Percentiles rank a stretch among this genome's conserved stretches.
These are phyloP conservation scores for Striga asiatica DNA, from an alignment of 257 asterid species.

Conservation along the genomic window DNA sequence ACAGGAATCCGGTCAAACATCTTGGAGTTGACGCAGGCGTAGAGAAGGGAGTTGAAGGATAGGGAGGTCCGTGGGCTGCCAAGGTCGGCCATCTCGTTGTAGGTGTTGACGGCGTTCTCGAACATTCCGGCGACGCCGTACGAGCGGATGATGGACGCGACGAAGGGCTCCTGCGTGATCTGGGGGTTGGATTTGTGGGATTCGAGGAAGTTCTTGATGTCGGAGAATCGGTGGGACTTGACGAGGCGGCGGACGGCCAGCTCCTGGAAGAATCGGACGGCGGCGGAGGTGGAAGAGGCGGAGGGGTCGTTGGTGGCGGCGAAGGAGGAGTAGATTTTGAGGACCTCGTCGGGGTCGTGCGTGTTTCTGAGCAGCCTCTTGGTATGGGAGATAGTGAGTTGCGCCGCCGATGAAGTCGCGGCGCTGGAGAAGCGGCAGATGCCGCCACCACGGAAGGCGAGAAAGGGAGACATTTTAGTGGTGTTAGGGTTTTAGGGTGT, in stretches of 20 bases:
- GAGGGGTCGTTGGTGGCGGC: constrained; percentile 37
- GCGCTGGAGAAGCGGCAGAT: constrained; percentile 50
- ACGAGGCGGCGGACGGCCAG: constrained; percentile 64
- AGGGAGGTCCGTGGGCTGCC: constrained; percentile 61
- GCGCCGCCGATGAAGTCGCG: constrained; percentile 16
- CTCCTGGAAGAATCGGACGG: constrained; percentile 64
- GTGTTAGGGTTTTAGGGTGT: constrained; percentile 25
- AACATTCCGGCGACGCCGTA: constrained; percentile 74
- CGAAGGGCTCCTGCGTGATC: constrained; percentile 56
- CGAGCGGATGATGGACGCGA: constrained; percentile 59
- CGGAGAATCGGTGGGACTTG: constrained; percentile 53
- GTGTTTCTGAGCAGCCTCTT: constrained; percentile 34
- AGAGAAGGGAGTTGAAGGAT: constrained; percentile 62
- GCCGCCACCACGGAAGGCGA: constrained; percentile 50
- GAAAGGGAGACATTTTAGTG: constrained; percentile 21
- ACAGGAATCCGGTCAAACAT: constrained; percentile 36
- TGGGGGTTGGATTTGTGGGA: constrained; percentile 58
- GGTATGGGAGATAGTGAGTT: constrained; percentile 37
- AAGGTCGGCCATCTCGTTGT: constrained; percentile 46
- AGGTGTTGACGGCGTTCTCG: constrained; percentile 50
- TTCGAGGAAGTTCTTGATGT: constrained; percentile 56
- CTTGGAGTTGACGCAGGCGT: constrained; percentile 35
- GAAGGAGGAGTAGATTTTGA: constrained; percentile 55
- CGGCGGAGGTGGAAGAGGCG: constrained; percentile 33
- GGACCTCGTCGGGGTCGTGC: constrained; percentile 62